phyloP scores from a whole-genome alignment of 164 flowering plant species.

The Magnolia kwangsiensis region DNA sequence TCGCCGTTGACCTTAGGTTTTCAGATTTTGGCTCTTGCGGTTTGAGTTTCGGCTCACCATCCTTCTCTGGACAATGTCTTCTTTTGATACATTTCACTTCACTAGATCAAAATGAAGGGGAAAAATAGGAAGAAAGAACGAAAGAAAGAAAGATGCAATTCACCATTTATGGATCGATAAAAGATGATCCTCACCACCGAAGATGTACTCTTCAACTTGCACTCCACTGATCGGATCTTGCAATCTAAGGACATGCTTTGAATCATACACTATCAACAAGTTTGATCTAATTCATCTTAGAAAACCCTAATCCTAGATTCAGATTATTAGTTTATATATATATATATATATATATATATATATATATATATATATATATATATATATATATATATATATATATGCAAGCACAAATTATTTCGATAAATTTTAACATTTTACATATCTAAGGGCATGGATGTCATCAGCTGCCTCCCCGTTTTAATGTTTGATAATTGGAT shows the following conservation, averaged over 20 bases:
- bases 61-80: neutral
- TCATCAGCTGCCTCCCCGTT: neutral
- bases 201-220: neutral
- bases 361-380: too few species aligned
- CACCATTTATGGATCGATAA: neutral
- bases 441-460: neutral
- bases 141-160: too few species aligned
- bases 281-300: neutral
- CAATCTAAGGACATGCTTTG: neutral
- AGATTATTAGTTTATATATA: too few species aligned
- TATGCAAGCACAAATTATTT: too few species aligned
- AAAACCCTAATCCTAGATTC: neutral
- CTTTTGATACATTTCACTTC: neutral
- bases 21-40: neutral
- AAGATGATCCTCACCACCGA: neutral
- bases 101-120: too few species aligned
- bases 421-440: too few species aligned
- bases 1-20: neutral
- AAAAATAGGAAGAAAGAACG: too few species aligned
- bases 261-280: too few species aligned
- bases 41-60: neutral
- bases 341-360: too few species aligned
- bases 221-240: neutral
- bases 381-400: too few species aligned
- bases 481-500: too few species aligned